Conservation (phyloP, 2,329 filamentous ascomycete genomes). For the Colletotrichum liriopes region DNA sequence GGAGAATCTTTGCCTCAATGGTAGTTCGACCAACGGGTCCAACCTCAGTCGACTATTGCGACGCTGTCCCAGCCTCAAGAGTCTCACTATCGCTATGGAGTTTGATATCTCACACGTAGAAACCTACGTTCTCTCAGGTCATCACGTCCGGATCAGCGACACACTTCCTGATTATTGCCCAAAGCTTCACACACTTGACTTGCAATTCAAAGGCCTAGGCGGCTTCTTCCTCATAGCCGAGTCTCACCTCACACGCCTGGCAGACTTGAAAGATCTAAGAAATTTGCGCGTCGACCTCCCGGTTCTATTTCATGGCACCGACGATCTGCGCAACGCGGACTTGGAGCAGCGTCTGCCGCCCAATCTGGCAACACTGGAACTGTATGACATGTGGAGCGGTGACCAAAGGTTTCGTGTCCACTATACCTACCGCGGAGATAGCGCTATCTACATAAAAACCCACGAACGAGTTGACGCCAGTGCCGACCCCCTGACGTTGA, state of each 20-base stretch:
- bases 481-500: background rate
- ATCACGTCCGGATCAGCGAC: background rate
- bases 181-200: background rate
- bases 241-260: background rate
- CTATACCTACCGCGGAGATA: background rate
- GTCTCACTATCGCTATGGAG: background rate
- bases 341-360: background rate
- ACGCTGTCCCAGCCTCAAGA: background rate
- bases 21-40: background rate
- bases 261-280: background rate
- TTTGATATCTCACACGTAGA: background rate
- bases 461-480: background rate
- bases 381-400: background rate
- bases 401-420: background rate
- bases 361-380: background rate
- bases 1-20: background rate
- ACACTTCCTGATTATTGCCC: background rate
- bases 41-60: background rate
- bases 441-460: background rate
- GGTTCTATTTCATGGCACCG: background rate
- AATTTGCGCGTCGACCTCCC: background rate
- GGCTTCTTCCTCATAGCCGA: background rate
- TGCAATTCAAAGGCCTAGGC: background rate
- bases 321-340: background rate
- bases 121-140: background rate